A percentile compares a stretch with the other conserved stretches of the same genome.
These are phyloP conservation scores for Talaromyces albobiverticillius DNA, from an alignment of 2,329 filamentous ascomycete species.

Conservation along the genomic window DNA sequence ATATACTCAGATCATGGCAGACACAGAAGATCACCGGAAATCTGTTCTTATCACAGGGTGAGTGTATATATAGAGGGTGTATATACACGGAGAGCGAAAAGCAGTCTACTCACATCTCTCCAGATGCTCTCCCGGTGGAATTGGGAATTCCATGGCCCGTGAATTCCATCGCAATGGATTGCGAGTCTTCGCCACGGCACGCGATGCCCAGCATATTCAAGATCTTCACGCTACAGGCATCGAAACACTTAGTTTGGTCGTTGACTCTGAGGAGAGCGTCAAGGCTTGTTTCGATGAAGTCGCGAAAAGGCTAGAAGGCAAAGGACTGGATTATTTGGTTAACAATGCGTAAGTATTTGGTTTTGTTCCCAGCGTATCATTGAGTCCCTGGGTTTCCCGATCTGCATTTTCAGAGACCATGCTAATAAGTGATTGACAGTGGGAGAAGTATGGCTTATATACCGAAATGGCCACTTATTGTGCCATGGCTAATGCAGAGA, in stretches of 20 bases:
- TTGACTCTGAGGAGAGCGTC: constrained; percentile 51
- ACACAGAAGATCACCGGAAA: constrained; percentile 29
- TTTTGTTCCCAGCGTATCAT: neutral
- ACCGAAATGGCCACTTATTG: neutral
- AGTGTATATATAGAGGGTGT: constrained; percentile 17
- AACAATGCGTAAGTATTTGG: constrained; percentile 52
- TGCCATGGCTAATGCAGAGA: neutral
- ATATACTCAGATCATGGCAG: constrained; percentile 20
- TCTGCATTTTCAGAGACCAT: neutral
- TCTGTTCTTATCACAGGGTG: constrained; percentile 44
- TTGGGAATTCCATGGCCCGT: constrained; percentile 57
- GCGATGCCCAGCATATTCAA: constrained; percentile 48
- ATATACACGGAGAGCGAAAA: no score
- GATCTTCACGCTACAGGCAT: constrained; percentile 51
- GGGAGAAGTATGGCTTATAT: constrained; percentile 1
- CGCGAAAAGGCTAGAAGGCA: constrained; percentile 44
- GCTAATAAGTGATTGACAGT: neutral
- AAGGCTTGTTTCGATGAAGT: constrained; percentile 47
- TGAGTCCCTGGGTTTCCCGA: neutral
- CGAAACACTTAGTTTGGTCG: constrained; percentile 54
- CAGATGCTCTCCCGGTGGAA: constrained; percentile 54
- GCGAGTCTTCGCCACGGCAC: constrained; percentile 58
- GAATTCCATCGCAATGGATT: constrained; percentile 55
- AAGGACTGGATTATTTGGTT: constrained; percentile 54
- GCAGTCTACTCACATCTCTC: neutral